A percentile compares a stretch with the other conserved stretches of the same genome.
These are phyloP conservation scores for Penicillium crustosum DNA, from an alignment of 2,329 filamentous ascomycete species.

Conservation along the genomic window DNA sequence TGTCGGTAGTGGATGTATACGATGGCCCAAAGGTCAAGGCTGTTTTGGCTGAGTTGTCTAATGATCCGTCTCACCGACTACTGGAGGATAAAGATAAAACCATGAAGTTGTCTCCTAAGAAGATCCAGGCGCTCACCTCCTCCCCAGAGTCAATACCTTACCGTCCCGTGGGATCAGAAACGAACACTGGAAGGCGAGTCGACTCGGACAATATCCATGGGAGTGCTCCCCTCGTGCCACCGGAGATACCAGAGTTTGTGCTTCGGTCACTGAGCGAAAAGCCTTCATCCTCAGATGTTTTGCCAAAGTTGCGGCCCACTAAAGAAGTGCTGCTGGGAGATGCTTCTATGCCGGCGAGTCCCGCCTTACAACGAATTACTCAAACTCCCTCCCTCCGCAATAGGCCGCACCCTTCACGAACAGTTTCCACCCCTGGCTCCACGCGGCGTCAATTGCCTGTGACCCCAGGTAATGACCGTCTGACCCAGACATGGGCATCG, in stretches of 20 bases:
- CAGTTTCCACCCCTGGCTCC: constrained; percentile 40
- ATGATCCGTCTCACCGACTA: constrained; percentile 24
- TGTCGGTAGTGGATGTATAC: constrained; percentile 33
- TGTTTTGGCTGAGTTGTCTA: constrained; percentile 25
- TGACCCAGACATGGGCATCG: constrained; percentile 36
- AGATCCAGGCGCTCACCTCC: constrained; percentile 56
- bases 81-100: constrained; percentile 40
- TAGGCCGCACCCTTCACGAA: constrained; percentile 34
- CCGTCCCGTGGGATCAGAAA: constrained; percentile 37
- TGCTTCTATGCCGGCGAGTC: constrained; percentile 23
- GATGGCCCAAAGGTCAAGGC: constrained; percentile 28
- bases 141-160: constrained; percentile 57
- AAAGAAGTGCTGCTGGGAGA: constrained; percentile 31
- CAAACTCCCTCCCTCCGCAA: constrained; percentile 27
- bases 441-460: constrained; percentile 33
- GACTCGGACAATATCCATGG: constrained; percentile 23
- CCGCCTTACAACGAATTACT: constrained; percentile 17
- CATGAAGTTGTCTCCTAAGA: constrained; percentile 54
- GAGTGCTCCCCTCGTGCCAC: constrained; percentile 2
- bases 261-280: constrained; percentile 31
- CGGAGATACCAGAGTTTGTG: constrained; percentile 17
- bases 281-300: constrained; percentile 19
- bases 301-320: constrained; percentile 23
- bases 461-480: constrained; percentile 32
- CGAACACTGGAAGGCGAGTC: constrained; percentile 23